Percentiles rank a stretch among this genome's conserved stretches.
Conservation (phyloP, 2,329 filamentous ascomycete species). For the Beauveria brongniartii region DNA sequence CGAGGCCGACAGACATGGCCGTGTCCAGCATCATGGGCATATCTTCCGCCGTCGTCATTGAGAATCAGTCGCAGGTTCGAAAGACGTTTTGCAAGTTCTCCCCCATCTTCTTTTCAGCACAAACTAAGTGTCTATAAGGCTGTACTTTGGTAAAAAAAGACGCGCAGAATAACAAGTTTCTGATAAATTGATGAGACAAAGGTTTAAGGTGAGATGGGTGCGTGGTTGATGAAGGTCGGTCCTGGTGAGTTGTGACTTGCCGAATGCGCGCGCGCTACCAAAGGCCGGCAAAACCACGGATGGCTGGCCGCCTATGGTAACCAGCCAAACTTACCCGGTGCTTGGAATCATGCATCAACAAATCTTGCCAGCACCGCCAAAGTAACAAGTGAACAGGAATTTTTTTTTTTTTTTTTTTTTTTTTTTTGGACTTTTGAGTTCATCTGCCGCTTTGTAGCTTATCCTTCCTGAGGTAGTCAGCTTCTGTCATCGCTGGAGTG, state of each 20-base stretch:
- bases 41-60: slow-evolving; percentile 28
- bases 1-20: slow-evolving; percentile 41
- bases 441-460: too few species aligned
- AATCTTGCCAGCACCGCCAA: too few species aligned
- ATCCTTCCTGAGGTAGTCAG: too few species aligned
- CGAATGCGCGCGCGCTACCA: background rate
- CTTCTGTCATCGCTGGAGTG: too few species aligned
- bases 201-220: background rate
- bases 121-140: background rate
- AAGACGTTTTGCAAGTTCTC: background rate
- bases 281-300: background rate
- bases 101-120: background rate
- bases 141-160: background rate
- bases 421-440: background rate
- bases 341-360: background rate
- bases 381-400: too few species aligned
- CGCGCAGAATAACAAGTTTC: background rate
- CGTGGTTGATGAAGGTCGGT: background rate
- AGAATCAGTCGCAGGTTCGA: background rate
- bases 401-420: too few species aligned
- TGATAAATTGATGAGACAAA: background rate
- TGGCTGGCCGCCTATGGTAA: background rate
- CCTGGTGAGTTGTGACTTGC: background rate
- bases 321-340: background rate
- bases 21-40: slow-evolving; percentile 37